Conservation (phyloP, 2,329 filamentous ascomycete genomes). For the Moelleriella libera region DNA sequence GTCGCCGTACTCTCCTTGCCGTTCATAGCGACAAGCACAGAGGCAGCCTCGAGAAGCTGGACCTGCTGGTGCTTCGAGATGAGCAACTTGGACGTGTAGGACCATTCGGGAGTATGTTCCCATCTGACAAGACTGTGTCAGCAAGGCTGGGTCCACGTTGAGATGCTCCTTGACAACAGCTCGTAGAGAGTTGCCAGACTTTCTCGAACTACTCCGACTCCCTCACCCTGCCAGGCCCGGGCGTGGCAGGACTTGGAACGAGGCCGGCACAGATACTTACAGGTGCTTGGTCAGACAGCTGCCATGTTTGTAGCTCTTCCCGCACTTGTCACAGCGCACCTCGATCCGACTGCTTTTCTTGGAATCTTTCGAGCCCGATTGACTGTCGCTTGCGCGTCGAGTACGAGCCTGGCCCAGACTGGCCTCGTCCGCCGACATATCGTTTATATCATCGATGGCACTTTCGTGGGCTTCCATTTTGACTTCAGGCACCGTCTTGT, state of each 20-base stretch:
- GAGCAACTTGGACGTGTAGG: slow-evolving; percentile 88
- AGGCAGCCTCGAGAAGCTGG: slow-evolving; percentile 89
- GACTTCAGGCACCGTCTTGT: slow-evolving; percentile 34
- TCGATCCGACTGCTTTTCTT: slow-evolving; percentile 75
- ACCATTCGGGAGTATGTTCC: slow-evolving; percentile 99
- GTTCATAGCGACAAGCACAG: slow-evolving; percentile 91
- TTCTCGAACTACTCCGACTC: too few species aligned
- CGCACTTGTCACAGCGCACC: slow-evolving; percentile 92
- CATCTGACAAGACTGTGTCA: slow-evolving; percentile 49
- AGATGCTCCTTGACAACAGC: too few species aligned
- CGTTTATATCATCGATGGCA: slow-evolving; percentile 54
- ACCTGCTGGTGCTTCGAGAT: slow-evolving; percentile 99
- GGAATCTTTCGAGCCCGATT: slow-evolving; percentile 67
- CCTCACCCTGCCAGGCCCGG: too few species aligned
- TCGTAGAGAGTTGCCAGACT: too few species aligned
- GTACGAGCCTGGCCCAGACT: slow-evolving; percentile 35
- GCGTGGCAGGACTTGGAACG: too few species aligned
- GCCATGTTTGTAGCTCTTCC: slow-evolving; percentile 99
- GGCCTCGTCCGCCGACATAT: slow-evolving; percentile 41
- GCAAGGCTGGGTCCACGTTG: too few species aligned
- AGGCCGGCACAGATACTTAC: slow-evolving; percentile 54
- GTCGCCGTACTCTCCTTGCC: slow-evolving; percentile 38
- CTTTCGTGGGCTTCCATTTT: slow-evolving; percentile 39
- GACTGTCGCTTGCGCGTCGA: slow-evolving; percentile 70
- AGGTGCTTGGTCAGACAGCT: slow-evolving; percentile 99